Conservation (phyloP, 495 filamentous ascomycete species). For the Extremus antarcticus region DNA sequence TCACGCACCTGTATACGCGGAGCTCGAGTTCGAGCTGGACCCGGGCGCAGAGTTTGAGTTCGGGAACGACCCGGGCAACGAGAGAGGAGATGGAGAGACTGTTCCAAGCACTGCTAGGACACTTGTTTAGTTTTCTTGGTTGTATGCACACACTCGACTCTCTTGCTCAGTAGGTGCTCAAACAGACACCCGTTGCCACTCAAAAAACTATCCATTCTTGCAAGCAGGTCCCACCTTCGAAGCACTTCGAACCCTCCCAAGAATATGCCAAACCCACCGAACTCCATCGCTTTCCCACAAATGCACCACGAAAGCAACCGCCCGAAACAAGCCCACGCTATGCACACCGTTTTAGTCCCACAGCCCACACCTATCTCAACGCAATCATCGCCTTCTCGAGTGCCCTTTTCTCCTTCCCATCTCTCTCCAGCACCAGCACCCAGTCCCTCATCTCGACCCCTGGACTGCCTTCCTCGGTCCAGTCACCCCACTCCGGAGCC, state of each 20-base stretch:
- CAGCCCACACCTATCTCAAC: not conserved
- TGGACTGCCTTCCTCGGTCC: conserved; percentile 48
- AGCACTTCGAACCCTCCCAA: too few relatives aligned
- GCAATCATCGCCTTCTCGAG: conserved; percentile 43
- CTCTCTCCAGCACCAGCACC: conserved; percentile 51
- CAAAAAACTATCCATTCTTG: too few relatives aligned
- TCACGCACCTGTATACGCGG: conserved; percentile 27
- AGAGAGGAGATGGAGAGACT: not conserved
- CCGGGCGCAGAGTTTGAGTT: too few relatives aligned
- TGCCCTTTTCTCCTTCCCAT: conserved; percentile 44
- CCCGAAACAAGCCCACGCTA: not conserved
- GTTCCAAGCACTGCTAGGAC: too few relatives aligned
- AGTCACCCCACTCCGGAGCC: conserved; percentile 38
- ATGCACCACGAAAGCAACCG: not conserved
- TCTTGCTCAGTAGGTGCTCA: too few relatives aligned
- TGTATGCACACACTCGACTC: not conserved
- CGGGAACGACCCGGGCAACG: too few relatives aligned
- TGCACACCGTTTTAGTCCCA: not conserved
- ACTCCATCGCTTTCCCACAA: not conserved
- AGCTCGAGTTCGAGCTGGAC: conserved; percentile 5
- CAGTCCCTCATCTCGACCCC: conserved; percentile 63
- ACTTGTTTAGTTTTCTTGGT: not conserved
- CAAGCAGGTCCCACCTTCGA: too few relatives aligned
- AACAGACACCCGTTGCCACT: too few relatives aligned
- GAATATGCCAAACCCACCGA: not conserved